phyloP scores from a whole-genome alignment of 768 basidiomycete genomes.

The Coprinopsis sp. region DNA sequence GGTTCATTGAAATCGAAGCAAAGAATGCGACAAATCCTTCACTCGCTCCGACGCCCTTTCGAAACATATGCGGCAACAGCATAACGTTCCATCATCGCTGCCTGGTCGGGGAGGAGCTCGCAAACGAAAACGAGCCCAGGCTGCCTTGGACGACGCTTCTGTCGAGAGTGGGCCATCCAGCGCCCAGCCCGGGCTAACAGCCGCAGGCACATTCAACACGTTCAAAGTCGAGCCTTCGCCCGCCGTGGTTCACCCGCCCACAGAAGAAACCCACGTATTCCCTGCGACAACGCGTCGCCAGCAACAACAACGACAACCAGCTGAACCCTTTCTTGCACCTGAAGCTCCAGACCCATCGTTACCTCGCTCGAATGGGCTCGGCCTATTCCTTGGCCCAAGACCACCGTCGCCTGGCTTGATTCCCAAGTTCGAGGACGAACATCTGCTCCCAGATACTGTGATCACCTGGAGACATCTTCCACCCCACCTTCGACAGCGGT shows the following conservation, averaged over 20 bases:
- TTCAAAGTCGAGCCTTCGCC: constrained; percentile 56
- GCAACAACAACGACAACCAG: constrained; percentile 2
- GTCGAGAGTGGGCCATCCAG: constrained; percentile 21
- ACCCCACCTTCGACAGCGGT: constrained; percentile 43
- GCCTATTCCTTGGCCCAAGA: not conserved
- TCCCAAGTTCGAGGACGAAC: constrained; percentile 20
- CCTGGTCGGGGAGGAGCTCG: constrained; percentile 67
- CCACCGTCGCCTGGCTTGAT: constrained; percentile 4
- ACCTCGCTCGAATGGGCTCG: constrained; percentile 4
- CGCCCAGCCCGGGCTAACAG: constrained; percentile 8
- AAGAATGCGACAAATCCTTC: constrained; percentile 94
- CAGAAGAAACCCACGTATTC: too few relatives aligned
- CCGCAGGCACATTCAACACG: constrained; percentile 42
- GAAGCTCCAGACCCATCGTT: not conserved
- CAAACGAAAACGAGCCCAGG: constrained; percentile 61
- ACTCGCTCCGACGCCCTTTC: constrained; percentile 91
- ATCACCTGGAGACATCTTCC: constrained; percentile 49
- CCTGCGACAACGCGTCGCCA: constrained; percentile 31
- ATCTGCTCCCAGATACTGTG: constrained; percentile 31
- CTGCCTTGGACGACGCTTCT: constrained; percentile 21
- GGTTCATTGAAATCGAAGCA: constrained; percentile 10
- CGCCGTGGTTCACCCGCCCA: constrained; percentile 21
- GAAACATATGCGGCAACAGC: constrained; percentile 89
- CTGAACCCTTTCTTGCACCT: not conserved
- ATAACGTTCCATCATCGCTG: constrained; percentile 69